Base-by-base conservation (phyloP, 1,139 yeast genomes). In the Citeromyces hawaiiensis region DNA sequence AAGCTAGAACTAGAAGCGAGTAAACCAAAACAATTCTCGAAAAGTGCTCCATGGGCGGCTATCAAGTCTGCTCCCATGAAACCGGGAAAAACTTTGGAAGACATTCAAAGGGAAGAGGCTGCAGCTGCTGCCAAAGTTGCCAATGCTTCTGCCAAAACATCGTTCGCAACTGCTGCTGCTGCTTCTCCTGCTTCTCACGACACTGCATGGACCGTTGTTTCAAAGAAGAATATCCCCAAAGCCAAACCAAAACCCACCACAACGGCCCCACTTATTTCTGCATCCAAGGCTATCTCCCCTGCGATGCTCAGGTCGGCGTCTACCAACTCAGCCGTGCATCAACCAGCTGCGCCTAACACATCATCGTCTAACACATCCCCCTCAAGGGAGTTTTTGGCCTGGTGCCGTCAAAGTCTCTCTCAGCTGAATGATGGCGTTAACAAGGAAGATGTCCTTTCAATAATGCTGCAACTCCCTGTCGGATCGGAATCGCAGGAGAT, bases 361-460 rank as follows among this genome's bases (percentile, higher is more conserved):
- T 51, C 61, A 25, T 61, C 62, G 7, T 47, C 50, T 15, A 6
- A 38, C 29, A 36, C 52, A 17, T 60, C 64, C 4, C 53, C 59
- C 15, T 63, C 68, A 51, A 76, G 82, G 53, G 95, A 85, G 45
- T 86, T 88, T 48, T 57, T 87, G 43, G 66, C 71, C 36, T 91
- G 97, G 97, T 86, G 94, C 48, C 76, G 91, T 51, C 55, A 76
- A 8, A 75, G 85, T 47, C 72, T 91, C 68, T 69, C 71, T 44
- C 79, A 72, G 45, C 65, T 91, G 52, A 81, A 83, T 52, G 72
- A 80, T 4, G 79, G 86, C 16, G 91, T 87, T 35, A 72, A 82
- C 21, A 68, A 68, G 39, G 81, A 78, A 47, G 96, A 83, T 53
- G 76, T 91, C 41, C 64, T 91, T 43, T 80, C 83, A 44, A 80